Evolutionary conservation across 1,284 basidiomycete genomes (phyloP), one percentile per base, ranked within the genome.

Genomic region (Leucoagaricus sp.): DNA sequence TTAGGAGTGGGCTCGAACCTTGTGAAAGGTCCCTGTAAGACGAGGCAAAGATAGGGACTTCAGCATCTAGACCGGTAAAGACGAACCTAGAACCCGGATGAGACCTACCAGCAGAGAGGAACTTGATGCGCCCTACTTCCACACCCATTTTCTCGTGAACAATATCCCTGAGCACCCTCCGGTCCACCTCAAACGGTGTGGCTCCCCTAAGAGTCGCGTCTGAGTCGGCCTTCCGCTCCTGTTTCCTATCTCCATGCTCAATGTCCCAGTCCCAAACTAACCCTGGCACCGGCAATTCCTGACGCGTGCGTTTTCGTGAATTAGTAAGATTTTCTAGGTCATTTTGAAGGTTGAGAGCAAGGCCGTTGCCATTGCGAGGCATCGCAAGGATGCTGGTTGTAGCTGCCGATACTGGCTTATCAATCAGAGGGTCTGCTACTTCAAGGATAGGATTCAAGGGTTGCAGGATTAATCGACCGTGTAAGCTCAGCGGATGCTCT

Each of bases 1-100:
- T 10, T 15, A 33, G 5, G 25, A 51, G 28, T 15, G 48, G 21
- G 28, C 46, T 69, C 72, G 49, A 28, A 82, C 86, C 70, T 91
- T 90, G 67, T 91, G 87, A 72, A 91, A 91, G 2, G 89, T 90
- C 38, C 88, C 88, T 88, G 61, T 33, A 56, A 33, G 42, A 31
- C 2, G 28, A n/a, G 38, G 21, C 10, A 40, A 41, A 19, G 36
- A 46, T 12, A 36, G 38, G 7, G 7, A 28, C 26, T 33, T 42
- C 17, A 34, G 42, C 21, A n/a, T 36, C 23, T 40, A 42, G 49
- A 54, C 34, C 15, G 17, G 41, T 38, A 38, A 38, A 51, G 48
- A 29, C 34, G 21, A 45, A 58, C 62, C 42, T 44, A 56, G 46
- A 60, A 59, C 61, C 64, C 10, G 49, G 33, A n/a, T 29, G 19